These are phyloP conservation scores for Oryza meridionalis DNA, from an alignment of 176 grass and related monocot genomes.

Conservation along the genomic window DNA sequence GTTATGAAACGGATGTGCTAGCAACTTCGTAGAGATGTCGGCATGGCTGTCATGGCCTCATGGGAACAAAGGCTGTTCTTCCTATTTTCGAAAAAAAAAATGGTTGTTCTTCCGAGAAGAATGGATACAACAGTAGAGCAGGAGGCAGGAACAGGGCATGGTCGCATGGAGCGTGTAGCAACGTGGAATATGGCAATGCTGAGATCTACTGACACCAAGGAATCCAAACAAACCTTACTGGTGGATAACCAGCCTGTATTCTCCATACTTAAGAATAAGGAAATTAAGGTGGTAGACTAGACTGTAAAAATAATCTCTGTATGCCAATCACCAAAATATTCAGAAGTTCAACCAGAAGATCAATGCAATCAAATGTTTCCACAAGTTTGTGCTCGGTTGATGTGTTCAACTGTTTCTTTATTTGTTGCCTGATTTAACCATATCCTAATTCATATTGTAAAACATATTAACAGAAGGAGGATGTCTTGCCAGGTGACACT, in stretches of 20 bases:
- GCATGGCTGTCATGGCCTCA: too few species aligned
- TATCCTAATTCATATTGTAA: too few species aligned
- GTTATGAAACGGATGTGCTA: too few species aligned
- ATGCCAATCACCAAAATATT: neutral
- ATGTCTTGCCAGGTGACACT: too few species aligned
- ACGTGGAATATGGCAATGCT: too few species aligned
- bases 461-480: too few species aligned
- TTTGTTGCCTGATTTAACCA: too few species aligned
- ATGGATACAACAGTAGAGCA: slow-evolving; percentile 80
- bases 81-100: too few species aligned
- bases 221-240: slow-evolving; percentile 63
- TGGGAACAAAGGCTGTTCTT: slow-evolving; percentile 65
- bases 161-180: too few species aligned
- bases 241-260: slow-evolving; percentile 74
- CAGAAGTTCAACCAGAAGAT: neutral
- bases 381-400: neutral
- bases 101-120: slow-evolving; percentile 64
- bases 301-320: neutral
- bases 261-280: slow-evolving; percentile 44
- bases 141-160: slow-evolving; percentile 59
- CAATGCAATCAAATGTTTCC: neutral
- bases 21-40: too few species aligned
- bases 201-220: slow-evolving; percentile 56
- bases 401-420: neutral
- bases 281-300: neutral